A percentile compares a stretch with the other conserved stretches of the same genome.
phyloP scores from a whole-genome alignment of 2,329 filamentous ascomycete species.

The Incumbomyces delicatus region DNA sequence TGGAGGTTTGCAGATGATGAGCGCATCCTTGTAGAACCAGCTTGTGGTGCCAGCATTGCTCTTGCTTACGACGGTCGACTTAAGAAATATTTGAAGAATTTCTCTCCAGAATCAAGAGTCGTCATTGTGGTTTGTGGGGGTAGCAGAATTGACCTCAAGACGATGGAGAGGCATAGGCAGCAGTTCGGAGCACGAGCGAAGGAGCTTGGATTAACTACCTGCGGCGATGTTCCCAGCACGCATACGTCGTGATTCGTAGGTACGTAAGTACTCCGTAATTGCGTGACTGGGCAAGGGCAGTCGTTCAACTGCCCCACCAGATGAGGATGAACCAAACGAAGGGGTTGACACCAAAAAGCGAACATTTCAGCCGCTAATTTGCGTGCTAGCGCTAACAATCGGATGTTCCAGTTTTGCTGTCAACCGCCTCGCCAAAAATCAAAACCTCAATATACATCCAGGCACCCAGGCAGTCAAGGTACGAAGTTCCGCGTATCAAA shows the following conservation, averaged over 20 bases:
- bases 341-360: no score
- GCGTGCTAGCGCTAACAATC: no score
- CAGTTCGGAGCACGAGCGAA: slow-evolving; percentile 3
- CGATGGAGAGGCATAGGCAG: slow-evolving; percentile 10
- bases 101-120: slow-evolving; percentile 5
- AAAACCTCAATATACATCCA: no score
- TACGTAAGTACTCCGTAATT: no score
- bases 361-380: no score
- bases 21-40: slow-evolving; percentile 66
- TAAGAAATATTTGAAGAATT: slow-evolving; percentile 12
- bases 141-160: slow-evolving; percentile 7
- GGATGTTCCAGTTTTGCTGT: no score
- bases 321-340: no score
- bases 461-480: no score
- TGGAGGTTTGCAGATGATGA: slow-evolving; percentile 72
- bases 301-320: no score
- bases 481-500: no score
- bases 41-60: slow-evolving; percentile 70
- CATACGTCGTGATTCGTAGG: slow-evolving; percentile 1
- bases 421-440: no score
- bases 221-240: slow-evolving; percentile 2
- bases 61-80: slow-evolving; percentile 11
- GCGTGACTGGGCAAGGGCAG: no score
- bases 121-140: slow-evolving; percentile 10
- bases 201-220: slow-evolving; percentile 4